Conservation (phyloP, 768 basidiomycete genomes). For the Agrocybe chaxingu region DNA sequence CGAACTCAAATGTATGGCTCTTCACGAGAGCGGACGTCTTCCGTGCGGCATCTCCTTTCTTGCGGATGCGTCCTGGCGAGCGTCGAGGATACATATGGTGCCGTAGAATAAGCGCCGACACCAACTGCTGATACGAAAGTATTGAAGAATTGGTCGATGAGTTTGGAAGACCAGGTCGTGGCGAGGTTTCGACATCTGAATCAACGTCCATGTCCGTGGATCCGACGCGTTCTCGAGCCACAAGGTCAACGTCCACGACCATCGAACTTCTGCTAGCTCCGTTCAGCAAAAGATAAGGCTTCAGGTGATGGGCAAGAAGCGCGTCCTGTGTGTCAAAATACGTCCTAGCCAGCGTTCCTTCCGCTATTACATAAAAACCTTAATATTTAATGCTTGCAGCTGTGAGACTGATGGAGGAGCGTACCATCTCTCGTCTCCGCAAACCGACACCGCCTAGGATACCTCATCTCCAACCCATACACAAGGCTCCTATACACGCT, state of each 20-base stretch:
- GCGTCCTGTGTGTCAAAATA: constrained; percentile 15
- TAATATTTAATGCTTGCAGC: not conserved
- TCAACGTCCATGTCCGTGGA: not conserved
- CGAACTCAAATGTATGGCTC: no score
- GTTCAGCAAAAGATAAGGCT: constrained; percentile 1
- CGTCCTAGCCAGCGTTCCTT: not conserved
- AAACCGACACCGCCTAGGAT: no score
- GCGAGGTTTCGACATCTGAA: not conserved
- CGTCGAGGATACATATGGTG: not conserved
- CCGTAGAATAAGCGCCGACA: constrained; percentile 7
- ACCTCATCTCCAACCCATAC: no score
- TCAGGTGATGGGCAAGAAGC: constrained; percentile 9
- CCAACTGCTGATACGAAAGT: constrained; percentile 12
- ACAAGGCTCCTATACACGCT: constrained; percentile 12
- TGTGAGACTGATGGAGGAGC: not conserved
- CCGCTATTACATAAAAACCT: not conserved
- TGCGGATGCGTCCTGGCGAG: not conserved
- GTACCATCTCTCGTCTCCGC: not conserved
- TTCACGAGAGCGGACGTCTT: not conserved
- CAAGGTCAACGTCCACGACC: constrained; percentile 1
- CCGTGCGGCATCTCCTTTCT: not conserved
- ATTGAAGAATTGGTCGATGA: constrained; percentile 3
- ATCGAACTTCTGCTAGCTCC: constrained; percentile 4
- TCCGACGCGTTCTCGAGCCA: constrained; percentile 4
- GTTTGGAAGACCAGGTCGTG: not conserved